Evolutionary conservation across 345 rosid genomes (phyloP), one percentile per base, ranked within the genome.

Genomic region (Pistacia vera): DNA sequence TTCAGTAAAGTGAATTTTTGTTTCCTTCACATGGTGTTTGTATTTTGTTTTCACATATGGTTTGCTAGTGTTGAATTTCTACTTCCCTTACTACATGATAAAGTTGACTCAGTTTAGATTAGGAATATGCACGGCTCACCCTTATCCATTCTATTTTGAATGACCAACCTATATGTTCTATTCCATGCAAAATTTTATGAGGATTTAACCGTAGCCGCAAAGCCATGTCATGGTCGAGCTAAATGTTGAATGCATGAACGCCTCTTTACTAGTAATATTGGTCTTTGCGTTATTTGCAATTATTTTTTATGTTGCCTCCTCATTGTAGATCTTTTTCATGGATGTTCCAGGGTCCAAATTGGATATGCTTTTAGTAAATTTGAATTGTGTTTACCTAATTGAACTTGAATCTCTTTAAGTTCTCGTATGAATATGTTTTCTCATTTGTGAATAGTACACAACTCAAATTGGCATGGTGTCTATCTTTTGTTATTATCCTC

Each of bases 1-100:
- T 67, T 48, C 25, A 49, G 48, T 38, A 55, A 8, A 72, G 74
- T 74, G 11, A 9, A 56, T 20, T 59, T 63, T 20, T 66, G 35
- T 75, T 70, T 62, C 36, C 33, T 54, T 41, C 16, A 14, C 33
- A 55, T 59, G 59, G 1, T 62, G 2, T 30, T 38, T n/a, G n/a
- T 56, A 7, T 56, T 41, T 55, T 71, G 1, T n/a, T 36, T 36
- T 17, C 1, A 4, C 33, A 11, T 33, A 38, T 18, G 44, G 54
- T 20, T 35, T 54, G 61, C 7, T 30, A 11, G 1, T 9, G 4
- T 30, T 54, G 49, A 35, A 10, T 48, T 25, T 49, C 11, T 28
- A 5, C 38, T 7, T 46, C 28, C 9, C 71, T 68, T 49, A 33
- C 35, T 41, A 41, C 22, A 18, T 70, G 30, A 55, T 66, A 52